These are phyloP conservation scores for Eutrema yunnanense DNA, from an alignment of 345 rosid species.

Conservation along the genomic window DNA sequence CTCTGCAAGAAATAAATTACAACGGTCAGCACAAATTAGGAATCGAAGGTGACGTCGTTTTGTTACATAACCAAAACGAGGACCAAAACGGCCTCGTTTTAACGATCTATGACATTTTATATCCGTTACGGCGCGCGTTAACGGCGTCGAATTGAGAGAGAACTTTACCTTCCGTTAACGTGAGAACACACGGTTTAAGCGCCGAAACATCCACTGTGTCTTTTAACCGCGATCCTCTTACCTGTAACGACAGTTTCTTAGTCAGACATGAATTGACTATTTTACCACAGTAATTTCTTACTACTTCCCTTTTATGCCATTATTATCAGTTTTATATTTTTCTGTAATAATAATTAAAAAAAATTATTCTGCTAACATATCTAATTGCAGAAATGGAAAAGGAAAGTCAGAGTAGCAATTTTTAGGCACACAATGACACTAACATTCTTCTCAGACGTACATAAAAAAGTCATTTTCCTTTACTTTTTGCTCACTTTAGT, in stretches of 20 bases:
- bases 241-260: slow-evolving; percentile 30
- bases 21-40: neutral
- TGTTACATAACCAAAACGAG: neutral
- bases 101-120: neutral
- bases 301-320: neutral
- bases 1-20: slow-evolving; percentile 36
- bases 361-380: neutral
- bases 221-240: slow-evolving; percentile 62
- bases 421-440: slow-evolving; percentile 21
- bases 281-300: neutral
- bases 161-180: slow-evolving; percentile 55
- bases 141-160: slow-evolving; percentile 12
- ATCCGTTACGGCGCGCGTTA: neutral
- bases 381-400: neutral
- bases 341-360: neutral
- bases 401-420: neutral
- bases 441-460: neutral
- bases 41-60: neutral
- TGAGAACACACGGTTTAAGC: slow-evolving; percentile 74
- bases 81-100: neutral
- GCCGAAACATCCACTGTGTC: slow-evolving; percentile 76
- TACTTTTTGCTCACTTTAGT: slow-evolving; percentile 16
- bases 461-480: slow-evolving; percentile 19
- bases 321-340: too few species aligned
- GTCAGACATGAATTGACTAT: neutral